Conservation (phyloP, 1,284 basidiomycete species). For the Rhodotorula sp. region DNA sequence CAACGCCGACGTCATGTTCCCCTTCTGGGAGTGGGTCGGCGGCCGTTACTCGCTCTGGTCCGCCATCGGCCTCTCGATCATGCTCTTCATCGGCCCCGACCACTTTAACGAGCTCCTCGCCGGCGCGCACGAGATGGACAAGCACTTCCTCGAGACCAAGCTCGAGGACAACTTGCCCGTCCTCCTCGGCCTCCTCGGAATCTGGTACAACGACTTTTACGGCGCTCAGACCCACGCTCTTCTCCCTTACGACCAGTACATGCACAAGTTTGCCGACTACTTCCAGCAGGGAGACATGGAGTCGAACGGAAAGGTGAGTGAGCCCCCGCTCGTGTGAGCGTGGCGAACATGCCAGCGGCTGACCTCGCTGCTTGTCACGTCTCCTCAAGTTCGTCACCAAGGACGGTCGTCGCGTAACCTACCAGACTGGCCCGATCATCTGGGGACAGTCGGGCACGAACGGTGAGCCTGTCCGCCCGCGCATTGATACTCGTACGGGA, state of each 20-base stretch:
- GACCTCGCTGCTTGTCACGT: not conserved
- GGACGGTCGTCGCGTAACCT: constrained; percentile 83
- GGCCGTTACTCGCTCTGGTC: constrained; percentile 98
- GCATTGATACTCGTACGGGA: too few species aligned
- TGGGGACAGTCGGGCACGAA: constrained; percentile 99
- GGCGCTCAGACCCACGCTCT: constrained; percentile 92
- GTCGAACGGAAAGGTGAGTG: constrained; percentile 82
- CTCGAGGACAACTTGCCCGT: constrained; percentile 91
- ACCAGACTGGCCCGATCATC: constrained; percentile 98
- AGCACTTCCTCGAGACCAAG: constrained; percentile 85
- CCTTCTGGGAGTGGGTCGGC: constrained; percentile 99
- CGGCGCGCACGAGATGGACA: constrained; percentile 97
- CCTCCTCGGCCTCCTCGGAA: constrained; percentile 81
- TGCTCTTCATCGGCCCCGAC: constrained; percentile 86
- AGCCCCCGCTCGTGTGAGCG: not conserved
- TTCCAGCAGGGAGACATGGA: constrained; percentile 99
- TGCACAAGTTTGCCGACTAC: constrained; percentile 99
- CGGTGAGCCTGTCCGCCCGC: constrained; percentile 48
- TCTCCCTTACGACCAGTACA: constrained; percentile 96
- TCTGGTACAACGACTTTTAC: constrained; percentile 99
- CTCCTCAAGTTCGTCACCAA: constrained; percentile 71
- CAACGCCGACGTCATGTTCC: constrained; percentile 91
- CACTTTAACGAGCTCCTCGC: constrained; percentile 86
- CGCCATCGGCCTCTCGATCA: constrained; percentile 93
- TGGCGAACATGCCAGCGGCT: not conserved